Base-by-base conservation (phyloP, 2,329 filamentous ascomycete genomes). In the Epichloe sylvatica region DNA sequence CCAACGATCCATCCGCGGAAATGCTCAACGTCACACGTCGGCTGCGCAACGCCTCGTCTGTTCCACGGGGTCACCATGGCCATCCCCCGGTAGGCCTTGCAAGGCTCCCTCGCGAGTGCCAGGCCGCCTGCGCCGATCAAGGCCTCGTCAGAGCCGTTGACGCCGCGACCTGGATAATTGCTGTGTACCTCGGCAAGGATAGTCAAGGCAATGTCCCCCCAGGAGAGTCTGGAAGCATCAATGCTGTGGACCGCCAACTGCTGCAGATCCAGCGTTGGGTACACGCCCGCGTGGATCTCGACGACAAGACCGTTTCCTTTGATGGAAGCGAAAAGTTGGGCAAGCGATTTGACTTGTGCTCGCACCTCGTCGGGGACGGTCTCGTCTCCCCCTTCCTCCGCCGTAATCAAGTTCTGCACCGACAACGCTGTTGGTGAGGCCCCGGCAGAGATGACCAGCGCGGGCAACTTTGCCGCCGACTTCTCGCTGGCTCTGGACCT, bases 241-340 rank as follows among this genome's bases (percentile, higher is more conserved):
- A 71, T 60, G 4, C 84, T 81, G 57, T 83, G 78, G 0, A 85
- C 86, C 1, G 84, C 81, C 2, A 91, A 70, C 63, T 92, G 86
- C 62, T 92, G 86, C 57, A 90, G 71, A 62, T 92, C 86, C 8
- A 91, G 74, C 3, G 81, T 71, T 0, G 85, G 79, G 60, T 90
- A 91, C 2, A 86, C 83, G 33, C 84, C 85, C 0, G 85, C 84
- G 61, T 90, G 86, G 2, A 88, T 69, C 61, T 89, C 85, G 25
- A 88, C 70, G 1, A 60, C 64, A 46, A 74, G 69, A 36, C 66
- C 67, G 4, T 62, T 58, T 49, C 54, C 60, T 47, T 58, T 67
- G 51, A 70, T 56, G 3, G 55, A 50, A 3, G 13, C 37, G 34
- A 62, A 53, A 6, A 62, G 49, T 7, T 47, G 36, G 1, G 57